Conservation (phyloP, 345 rosid genomes). For the Eucalyptus urophylla region DNA sequence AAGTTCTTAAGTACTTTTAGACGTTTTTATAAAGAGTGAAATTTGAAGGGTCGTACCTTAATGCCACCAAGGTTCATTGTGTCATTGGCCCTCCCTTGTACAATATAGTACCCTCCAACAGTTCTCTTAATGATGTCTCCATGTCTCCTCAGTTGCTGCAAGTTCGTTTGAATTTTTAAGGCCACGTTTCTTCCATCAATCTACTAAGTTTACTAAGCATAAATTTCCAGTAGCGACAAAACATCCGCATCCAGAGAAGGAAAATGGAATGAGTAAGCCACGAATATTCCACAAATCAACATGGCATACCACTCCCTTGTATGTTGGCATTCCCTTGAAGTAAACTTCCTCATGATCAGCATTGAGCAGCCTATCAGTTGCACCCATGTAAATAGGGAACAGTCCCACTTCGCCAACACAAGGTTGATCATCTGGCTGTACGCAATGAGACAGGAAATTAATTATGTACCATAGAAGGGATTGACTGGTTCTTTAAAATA, state of each 20-base stretch:
- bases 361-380: conserved; percentile 67
- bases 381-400: conserved; percentile 61
- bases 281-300: not conserved
- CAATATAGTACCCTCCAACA: conserved; percentile 52
- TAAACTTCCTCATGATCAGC: conserved; percentile 72
- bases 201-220: not conserved
- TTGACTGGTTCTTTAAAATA: not conserved
- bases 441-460: not conserved
- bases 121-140: conserved; percentile 75
- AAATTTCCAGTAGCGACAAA: not conserved
- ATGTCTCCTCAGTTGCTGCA: conserved; percentile 77
- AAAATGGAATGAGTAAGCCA: not conserved
- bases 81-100: conserved; percentile 92
- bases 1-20: not conserved
- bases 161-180: not conserved
- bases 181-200: not conserved
- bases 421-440: conserved; percentile 62
- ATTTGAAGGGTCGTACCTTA: conserved; percentile 28
- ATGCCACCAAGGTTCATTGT: conserved; percentile 99
- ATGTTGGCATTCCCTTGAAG: conserved; percentile 75
- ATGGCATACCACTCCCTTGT: conserved; percentile 50
- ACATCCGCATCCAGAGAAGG: not conserved
- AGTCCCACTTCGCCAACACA: conserved; percentile 85
- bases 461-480: not conserved
- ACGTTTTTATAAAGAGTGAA: not conserved